Evolutionary conservation across 2,329 filamentous ascomycete species (phyloP).

Genomic region (Talaromyces pinophilus): DNA sequence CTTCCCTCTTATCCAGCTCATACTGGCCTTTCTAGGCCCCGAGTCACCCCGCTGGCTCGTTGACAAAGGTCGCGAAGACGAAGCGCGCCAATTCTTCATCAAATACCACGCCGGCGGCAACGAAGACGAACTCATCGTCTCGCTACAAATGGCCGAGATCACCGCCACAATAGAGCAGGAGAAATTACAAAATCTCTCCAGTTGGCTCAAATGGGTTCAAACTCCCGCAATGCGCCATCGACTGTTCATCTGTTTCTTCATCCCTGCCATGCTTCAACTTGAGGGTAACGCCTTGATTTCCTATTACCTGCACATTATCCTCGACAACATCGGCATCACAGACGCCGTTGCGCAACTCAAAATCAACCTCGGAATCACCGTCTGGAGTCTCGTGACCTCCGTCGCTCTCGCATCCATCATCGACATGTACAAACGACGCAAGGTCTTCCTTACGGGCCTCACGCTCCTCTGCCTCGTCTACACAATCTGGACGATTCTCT

Average conservation of each 20-base stretch:
- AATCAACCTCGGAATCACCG: not conserved
- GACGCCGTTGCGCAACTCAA: not conserved
- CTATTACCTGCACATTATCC: not conserved
- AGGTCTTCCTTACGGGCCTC: not conserved
- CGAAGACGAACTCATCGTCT: not conserved
- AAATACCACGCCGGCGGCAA: not conserved
- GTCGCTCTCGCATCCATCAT: not conserved
- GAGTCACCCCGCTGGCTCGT: slow-evolving; percentile 1
- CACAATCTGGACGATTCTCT: not conserved
- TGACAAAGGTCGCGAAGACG: not conserved
- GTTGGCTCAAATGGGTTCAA: slow-evolving; percentile 1
- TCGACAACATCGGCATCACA: not conserved
- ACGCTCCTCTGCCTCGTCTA: not conserved
- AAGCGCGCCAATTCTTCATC: not conserved
- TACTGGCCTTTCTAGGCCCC: not conserved
- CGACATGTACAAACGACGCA: not conserved
- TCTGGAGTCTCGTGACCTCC: not conserved
- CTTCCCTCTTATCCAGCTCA: slow-evolving; percentile 24
- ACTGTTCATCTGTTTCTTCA: not conserved
- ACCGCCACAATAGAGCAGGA: not conserved
- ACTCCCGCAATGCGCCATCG: not conserved
- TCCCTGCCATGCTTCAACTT: not conserved
- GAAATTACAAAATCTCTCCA: not conserved
- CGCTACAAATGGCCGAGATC: not conserved
- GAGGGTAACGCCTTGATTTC: slow-evolving; percentile 4